Base-by-base conservation (phyloP, 148 eudicot genomes). In the Rhododendron ferrugineum region DNA sequence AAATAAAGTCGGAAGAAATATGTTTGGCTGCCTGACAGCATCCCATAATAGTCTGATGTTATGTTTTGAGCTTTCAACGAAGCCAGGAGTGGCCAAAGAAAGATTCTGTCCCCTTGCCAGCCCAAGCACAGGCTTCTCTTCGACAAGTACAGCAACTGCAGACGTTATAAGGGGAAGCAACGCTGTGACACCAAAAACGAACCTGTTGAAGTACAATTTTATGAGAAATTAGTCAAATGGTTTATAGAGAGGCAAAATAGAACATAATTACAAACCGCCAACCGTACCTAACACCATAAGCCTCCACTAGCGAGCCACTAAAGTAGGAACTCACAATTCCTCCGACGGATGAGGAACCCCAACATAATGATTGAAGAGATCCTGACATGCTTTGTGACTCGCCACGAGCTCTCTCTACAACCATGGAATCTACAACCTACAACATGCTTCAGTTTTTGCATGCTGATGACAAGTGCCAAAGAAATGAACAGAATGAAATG, bases 351-450 rank as follows among this genome's bases (percentile, higher is more conserved):
- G 99, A 95, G 52, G 93, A 97, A 85, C 99, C 99, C 99, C 99
- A 97, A 82, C 99, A 97, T 82, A 97, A 85, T 15, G 99, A 97
- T 90, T 97, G 99, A 82, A 97, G 98, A 85, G 99, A 97, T 81
- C 99, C 99, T 22, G 99, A 95, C 88, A 94, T 86, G 87, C 96
- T 95, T 88, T 97, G 99, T 54, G 99, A 95, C 92, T 97, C 99
- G 34, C 99, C 99, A 78, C 99, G 98, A 86, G 99, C 98, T 91
- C 99, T 94, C 89, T 97, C 99, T 8, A 97, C 99, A 88, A 97
- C 99, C 99, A 97, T 97, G 56, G 99, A 97, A 91, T 97, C 99
- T 91, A 97, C 99, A 94, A 97, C 99, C 99, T 97, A 92, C 87
- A 89, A 46, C 81, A 89, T 77, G 86, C 86, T 87, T 93, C 86